Conservation (phyloP, 495 filamentous ascomycete species). For the Daldinia loculata region DNA sequence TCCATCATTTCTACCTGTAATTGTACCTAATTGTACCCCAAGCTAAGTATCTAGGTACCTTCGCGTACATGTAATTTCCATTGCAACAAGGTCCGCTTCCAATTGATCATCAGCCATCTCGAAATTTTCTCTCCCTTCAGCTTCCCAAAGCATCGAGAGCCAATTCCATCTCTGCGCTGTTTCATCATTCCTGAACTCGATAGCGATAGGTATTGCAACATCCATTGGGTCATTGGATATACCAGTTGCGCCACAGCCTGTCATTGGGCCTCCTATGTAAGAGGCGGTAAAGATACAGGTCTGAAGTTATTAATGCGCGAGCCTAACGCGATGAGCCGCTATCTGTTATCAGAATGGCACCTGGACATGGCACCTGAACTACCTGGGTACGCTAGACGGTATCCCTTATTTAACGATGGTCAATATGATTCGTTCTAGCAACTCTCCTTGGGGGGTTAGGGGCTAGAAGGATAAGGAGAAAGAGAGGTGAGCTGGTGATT, state of each 20-base stretch:
- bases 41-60: background rate
- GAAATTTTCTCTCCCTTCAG: background rate
- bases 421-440: background rate
- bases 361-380: background rate
- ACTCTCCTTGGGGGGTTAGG: background rate
- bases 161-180: slow-evolving; percentile 30
- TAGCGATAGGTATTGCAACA: slow-evolving; percentile 40
- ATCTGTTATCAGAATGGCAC: slow-evolving; percentile 21
- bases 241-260: slow-evolving; percentile 29
- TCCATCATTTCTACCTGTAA: background rate
- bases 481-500: slow-evolving; percentile 18
- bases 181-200: slow-evolving; percentile 31
- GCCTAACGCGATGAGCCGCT: slow-evolving; percentile 9
- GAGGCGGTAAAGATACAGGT: slow-evolving; percentile 28
- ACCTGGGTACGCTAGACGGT: background rate
- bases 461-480: slow-evolving; percentile 2
- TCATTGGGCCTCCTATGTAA: slow-evolving; percentile 23
- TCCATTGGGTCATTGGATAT: slow-evolving; percentile 28
- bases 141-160: background rate
- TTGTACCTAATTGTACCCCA: background rate
- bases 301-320: slow-evolving; percentile 12
- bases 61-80: background rate
- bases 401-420: slow-evolving; percentile 15
- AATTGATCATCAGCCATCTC: slow-evolving; percentile 5
- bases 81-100: background rate